These are phyloP conservation scores for Xylariaceae sp. DNA, from an alignment of 2,329 filamentous ascomycete genomes.

Conservation along the genomic window DNA sequence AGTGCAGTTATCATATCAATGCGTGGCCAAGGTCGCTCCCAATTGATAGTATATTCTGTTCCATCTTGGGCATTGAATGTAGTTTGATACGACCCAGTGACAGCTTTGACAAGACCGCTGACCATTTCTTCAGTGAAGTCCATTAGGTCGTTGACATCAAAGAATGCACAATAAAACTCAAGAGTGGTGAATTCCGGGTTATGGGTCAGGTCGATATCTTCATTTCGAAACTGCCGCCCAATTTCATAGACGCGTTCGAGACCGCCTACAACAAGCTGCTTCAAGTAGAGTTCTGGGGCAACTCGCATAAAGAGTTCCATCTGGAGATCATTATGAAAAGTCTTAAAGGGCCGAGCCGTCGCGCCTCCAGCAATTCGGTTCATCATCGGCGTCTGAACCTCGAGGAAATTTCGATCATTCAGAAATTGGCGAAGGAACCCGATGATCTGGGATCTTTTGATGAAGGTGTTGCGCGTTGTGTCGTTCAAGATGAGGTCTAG, in stretches of 20 bases:
- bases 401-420: slow-evolving; percentile 84
- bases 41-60: slow-evolving; percentile 90
- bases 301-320: slow-evolving; percentile 96
- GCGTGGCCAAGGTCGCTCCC: slow-evolving; percentile 91
- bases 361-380: slow-evolving; percentile 94
- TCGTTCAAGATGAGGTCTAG: slow-evolving; percentile 98
- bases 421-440: slow-evolving; percentile 89
- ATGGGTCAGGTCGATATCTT: slow-evolving; percentile 90
- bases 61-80: slow-evolving; percentile 86
- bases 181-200: slow-evolving; percentile 98
- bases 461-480: slow-evolving; percentile 79
- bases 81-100: slow-evolving; percentile 85
- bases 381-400: slow-evolving; percentile 98
- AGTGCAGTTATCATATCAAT: slow-evolving; percentile 96
- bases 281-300: slow-evolving; percentile 94
- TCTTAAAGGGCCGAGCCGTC: slow-evolving; percentile 92
- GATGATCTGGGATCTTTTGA: slow-evolving; percentile 86
- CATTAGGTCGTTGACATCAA: slow-evolving; percentile 91
- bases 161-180: slow-evolving; percentile 96
- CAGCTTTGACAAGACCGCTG: slow-evolving; percentile 83
- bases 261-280: slow-evolving; percentile 93
- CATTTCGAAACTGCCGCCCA: slow-evolving; percentile 94
- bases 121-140: slow-evolving; percentile 91
- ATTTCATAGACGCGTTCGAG: slow-evolving; percentile 95
- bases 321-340: slow-evolving; percentile 93